Base-by-base conservation (phyloP, 179 eudicot species). In the Beta macrorhiza region DNA sequence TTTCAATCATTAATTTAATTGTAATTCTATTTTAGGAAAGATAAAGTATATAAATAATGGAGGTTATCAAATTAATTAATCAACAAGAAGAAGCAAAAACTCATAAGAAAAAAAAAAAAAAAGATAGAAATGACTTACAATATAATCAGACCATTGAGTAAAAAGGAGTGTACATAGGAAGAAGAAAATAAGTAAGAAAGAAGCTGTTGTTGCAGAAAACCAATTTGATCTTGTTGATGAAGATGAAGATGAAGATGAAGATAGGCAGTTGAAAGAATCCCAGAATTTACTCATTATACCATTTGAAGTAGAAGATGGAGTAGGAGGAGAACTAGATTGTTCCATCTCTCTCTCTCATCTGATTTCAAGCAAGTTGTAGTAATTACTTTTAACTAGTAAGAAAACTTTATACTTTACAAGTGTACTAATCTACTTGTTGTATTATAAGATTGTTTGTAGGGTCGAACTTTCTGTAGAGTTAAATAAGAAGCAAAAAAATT, bases 111-210 rank as follows among this genome's bases (percentile, higher is more conserved):
- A 29, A 1, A 25, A 64, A 64, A 13, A 2, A 64, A 16, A 15
- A 29, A 13, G 20, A 42, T 19, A 67, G 72, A 67, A 22, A 51
- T 5, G 25, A 72, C 75, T 72, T 72, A 72, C 75, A 72, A 72
- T 49, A 72, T 72, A 20, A 52, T 72, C 19, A 7, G 75, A 72
- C 57, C 37, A 72, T 4, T 72, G 75, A 72, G 75, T 49, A 51
- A 72, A 72, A 51, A 51, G 8, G 32, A 72, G 37, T 2, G 75
- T 72, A n/a, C 16, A 72, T 0, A 72, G 12, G 58, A 72, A 49
- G 8, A 49, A 52, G 19, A n/a, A 72, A 11, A 72, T 51, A 3
- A 72, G 58, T 2, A 72, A 20, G 8, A 72, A 10, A 9, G 75
- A 72, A 20, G 75, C 44, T 11, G 57, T 12, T 47, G 75, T 72